A percentile compares a stretch with the other conserved stretches of the same genome.
Conservation (phyloP, 371 early-diverging fungal species). For the Circinella umbellata region DNA sequence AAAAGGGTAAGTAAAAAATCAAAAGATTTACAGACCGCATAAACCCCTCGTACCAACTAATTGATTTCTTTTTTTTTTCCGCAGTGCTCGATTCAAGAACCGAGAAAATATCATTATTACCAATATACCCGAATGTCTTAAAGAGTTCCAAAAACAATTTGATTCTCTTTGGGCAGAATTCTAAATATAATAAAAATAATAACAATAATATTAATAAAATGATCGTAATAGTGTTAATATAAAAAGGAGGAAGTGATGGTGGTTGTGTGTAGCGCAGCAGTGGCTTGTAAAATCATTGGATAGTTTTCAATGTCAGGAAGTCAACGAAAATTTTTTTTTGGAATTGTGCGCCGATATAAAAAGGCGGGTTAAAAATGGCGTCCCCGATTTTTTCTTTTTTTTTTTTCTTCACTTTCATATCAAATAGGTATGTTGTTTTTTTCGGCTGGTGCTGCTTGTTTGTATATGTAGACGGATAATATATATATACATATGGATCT, state of each 20-base stretch:
- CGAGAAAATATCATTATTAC: conserved; percentile 62
- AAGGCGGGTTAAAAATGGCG: background rate
- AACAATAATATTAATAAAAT: background rate
- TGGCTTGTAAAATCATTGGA: conserved; percentile 4
- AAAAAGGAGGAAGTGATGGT: too few species aligned
- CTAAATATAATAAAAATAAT: background rate
- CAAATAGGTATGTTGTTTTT: conserved; percentile 7
- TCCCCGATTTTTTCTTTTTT: conserved; percentile 6
- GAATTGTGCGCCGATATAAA: background rate
- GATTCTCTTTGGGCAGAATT: conserved; percentile 50
- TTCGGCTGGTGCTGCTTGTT: background rate
- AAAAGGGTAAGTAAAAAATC: conserved; percentile 42
- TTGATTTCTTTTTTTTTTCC: background rate
- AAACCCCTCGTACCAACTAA: background rate
- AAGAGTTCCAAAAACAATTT: conserved; percentile 58
- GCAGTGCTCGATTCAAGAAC: conserved; percentile 62
- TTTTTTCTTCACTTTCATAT: background rate
- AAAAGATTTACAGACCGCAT: background rate
- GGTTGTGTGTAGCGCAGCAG: background rate
- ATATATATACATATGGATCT: background rate
- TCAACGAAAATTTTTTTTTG: background rate
- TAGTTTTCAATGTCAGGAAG: background rate
- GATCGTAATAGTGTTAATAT: background rate
- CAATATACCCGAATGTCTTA: conserved; percentile 53
- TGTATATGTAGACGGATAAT: background rate